Evolutionary conservation across 306 rosid species (phyloP), one percentile per base, ranked within the genome.

Genomic region (Cucurbita pepo): DNA sequence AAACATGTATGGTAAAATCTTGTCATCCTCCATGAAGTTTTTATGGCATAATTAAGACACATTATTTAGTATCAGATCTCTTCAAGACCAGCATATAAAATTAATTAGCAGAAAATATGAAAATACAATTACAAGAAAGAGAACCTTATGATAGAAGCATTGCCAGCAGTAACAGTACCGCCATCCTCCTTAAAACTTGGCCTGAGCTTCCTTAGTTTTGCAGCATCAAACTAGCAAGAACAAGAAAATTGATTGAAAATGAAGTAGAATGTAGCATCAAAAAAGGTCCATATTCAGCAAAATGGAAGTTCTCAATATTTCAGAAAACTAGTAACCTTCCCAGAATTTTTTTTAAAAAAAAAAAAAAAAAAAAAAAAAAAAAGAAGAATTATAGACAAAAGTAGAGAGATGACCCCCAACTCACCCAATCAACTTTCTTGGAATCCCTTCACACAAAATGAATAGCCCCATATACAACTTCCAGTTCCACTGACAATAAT

Each of bases 131-230:
- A 43, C 43, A 56, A 30, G 50, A 34, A 34, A 74, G 47, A 74
- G 59, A 45, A 74, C 77, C 77, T 74, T 59, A 74, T 74, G 72
- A 52, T 83, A 78, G 98, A 93, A 76, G 97, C 97, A 86, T 90
- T 93, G 77, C 97, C 97, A 82, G 96, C 98, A 41, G 94, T 90
- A 58, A 93, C 97, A 69, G 97, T 73, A 75, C 96, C 97, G 30
- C 91, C 91, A 69, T 63, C 81, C 83, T 84, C 64, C 85, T 87
- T 90, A 73, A 93, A 93, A 87, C 87, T 90, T 59, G 98, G 92
- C 77, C 83, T 87, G 56, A 93, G 96, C 80, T 83, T 90, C 80
- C 77, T 83, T 79, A 93, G 80, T 77, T 90, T 93, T 34, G 82
- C 84, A 81, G 94, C 88, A 93, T 93, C 97, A 62, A 93, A 93